Percentiles rank a stretch among this genome's conserved stretches.
These are phyloP conservation scores for Apiotrichum brassicae DNA, from an alignment of 1,284 basidiomycete genomes.

Conservation along the genomic window DNA sequence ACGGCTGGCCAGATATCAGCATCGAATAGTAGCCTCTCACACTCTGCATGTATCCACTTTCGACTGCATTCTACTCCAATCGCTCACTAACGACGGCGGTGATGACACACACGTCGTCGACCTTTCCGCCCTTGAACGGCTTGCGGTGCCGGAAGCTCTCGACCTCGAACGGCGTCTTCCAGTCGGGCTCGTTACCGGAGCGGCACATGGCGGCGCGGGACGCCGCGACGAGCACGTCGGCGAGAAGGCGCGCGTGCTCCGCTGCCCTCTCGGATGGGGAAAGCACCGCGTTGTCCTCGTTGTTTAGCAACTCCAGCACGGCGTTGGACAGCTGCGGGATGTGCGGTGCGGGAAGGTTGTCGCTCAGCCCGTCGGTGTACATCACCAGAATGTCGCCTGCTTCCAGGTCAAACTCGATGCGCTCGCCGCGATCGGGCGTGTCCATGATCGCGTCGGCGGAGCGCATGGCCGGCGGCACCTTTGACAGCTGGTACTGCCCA, in stretches of 20 bases:
- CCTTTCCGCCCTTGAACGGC: constrained; percentile 48
- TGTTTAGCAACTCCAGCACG: constrained; percentile 26
- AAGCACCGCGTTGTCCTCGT: constrained; percentile 35
- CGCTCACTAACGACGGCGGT: constrained; percentile 33
- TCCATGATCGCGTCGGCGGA: constrained; percentile 24
- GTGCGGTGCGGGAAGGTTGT: constrained; percentile 50
- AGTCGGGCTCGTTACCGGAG: constrained; percentile 36
- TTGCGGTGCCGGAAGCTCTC: constrained; percentile 43
- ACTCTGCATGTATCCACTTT: too few relatives aligned
- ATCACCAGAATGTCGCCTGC: constrained; percentile 44
- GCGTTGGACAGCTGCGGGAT: constrained; percentile 34
- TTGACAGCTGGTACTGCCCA: constrained; percentile 33
- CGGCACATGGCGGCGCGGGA: constrained; percentile 45
- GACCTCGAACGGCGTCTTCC: constrained; percentile 46
- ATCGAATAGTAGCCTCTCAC: too few relatives aligned
- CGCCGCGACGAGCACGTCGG: constrained; percentile 48
- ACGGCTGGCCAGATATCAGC: too few relatives aligned
- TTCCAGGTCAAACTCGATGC: constrained; percentile 34
- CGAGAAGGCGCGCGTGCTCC: constrained; percentile 43
- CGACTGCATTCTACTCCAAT: neutral
- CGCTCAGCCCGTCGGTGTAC: constrained; percentile 53
- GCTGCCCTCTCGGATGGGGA: constrained; percentile 26
- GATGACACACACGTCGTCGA: constrained; percentile 47
- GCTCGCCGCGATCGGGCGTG: constrained; percentile 33
- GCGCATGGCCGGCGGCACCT: constrained; percentile 24